These are phyloP conservation scores for Zygotorulaspora chibaensis DNA, from an alignment of 805 yeast genomes.

Conservation along the genomic window DNA sequence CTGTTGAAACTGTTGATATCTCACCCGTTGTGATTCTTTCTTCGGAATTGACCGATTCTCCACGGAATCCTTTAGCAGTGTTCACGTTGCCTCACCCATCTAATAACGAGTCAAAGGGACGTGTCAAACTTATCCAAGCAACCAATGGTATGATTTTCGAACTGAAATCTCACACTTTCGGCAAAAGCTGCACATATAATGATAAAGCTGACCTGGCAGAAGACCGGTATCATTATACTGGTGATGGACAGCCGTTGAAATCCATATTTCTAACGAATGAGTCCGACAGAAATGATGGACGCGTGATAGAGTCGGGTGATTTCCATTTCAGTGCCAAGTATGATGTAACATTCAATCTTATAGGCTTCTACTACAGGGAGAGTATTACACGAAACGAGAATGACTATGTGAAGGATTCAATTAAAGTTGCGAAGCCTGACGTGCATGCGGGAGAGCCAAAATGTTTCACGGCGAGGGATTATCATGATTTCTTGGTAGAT, in stretches of 20 bases:
- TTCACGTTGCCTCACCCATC: constrained; percentile 32
- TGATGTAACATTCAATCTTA: constrained; percentile 28
- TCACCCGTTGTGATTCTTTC: constrained; percentile 9
- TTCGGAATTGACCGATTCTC: constrained; percentile 1
- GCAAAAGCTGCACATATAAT: constrained; percentile 24
- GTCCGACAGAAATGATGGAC: constrained; percentile 22
- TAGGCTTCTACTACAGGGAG: constrained; percentile 22
- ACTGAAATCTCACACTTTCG: constrained; percentile 23
- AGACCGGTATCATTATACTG: constrained; percentile 27
- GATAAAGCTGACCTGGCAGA: constrained; percentile 21
- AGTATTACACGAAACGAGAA: constrained; percentile 15
- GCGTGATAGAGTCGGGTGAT: constrained; percentile 18
- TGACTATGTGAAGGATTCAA: constrained; percentile 15
- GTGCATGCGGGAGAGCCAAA: constrained; percentile 9
- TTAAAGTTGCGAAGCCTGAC: neutral
- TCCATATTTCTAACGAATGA: constrained; percentile 25
- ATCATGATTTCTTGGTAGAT: constrained; percentile 32
- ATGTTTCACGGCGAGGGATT: constrained; percentile 32
- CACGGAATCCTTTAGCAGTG: constrained; percentile 2
- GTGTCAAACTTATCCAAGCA: constrained; percentile 15
- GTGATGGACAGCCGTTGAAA: constrained; percentile 23
- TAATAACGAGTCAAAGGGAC: constrained; percentile 20
- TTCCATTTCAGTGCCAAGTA: constrained; percentile 18
- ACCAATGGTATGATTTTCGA: constrained; percentile 14
- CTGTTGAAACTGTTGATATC: neutral